phyloP scores from a whole-genome alignment of 164 flowering plant species.

The Magnolia changhungtana region DNA sequence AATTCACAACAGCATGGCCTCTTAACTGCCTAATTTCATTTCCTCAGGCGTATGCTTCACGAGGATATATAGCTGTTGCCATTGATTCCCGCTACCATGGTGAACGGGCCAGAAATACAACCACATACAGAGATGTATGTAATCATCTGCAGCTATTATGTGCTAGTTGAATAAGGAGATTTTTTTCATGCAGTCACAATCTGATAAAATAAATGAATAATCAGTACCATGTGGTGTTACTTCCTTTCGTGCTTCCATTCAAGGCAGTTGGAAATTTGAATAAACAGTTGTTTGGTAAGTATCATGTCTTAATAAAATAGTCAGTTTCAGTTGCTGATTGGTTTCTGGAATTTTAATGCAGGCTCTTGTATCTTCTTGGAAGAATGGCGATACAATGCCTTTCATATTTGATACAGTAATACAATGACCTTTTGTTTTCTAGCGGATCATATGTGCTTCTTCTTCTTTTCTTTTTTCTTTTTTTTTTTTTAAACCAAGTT shows the following conservation, averaged over 20 bases:
- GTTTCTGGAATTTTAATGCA: constrained; percentile 27
- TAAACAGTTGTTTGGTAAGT: background rate
- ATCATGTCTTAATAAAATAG: background rate
- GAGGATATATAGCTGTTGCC: constrained; percentile 81
- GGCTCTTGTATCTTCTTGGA: constrained; percentile 91
- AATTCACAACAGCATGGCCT: background rate
- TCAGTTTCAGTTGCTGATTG: background rate
- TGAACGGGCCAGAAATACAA: constrained; percentile 68
- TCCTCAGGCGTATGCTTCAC: constrained; percentile 89
- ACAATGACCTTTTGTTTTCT: background rate
- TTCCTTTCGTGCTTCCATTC: background rate
- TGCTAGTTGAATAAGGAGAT: background rate
- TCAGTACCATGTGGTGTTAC: background rate
- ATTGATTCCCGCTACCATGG: constrained; percentile 99
- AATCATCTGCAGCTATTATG: background rate
- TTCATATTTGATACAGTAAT: constrained; percentile 91
- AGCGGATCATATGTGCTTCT: background rate
- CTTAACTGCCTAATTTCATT: constrained; percentile 9
- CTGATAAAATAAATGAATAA: too few relatives aligned
- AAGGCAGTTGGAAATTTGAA: background rate
- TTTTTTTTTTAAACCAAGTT: background rate
- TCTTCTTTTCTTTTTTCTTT: too few relatives aligned
- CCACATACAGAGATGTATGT: constrained; percentile 73
- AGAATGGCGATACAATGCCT: constrained; percentile 89
- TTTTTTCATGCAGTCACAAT: background rate